Conservation (phyloP, 192 early-diverging fungal species). For the Funneliformis geosporum region DNA sequence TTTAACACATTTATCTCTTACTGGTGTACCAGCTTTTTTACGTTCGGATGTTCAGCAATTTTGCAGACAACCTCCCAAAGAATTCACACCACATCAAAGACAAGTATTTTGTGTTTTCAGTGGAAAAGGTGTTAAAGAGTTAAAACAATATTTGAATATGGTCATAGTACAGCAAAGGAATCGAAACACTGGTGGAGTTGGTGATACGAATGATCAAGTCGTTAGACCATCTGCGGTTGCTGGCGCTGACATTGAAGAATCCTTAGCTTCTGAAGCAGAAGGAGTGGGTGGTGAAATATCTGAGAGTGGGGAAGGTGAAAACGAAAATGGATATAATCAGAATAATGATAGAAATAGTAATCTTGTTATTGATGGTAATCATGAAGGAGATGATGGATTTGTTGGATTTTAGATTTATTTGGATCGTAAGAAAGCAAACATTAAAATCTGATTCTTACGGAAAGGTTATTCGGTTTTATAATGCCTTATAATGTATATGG, state of each 20-base stretch:
- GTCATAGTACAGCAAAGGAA: conserved; percentile 27
- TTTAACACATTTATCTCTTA: conserved; percentile 57
- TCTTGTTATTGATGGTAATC: background rate
- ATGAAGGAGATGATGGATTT: conserved; percentile 30
- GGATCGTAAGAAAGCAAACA: background rate
- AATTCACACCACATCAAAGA: conserved; percentile 55
- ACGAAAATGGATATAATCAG: conserved; percentile 22
- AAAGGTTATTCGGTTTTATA: no score
- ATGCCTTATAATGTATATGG: background rate
- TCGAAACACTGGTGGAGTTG: background rate
- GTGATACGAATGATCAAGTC: conserved; percentile 32
- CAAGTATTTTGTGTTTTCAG: conserved; percentile 62
- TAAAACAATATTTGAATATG: conserved; percentile 46
- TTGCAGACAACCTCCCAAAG: conserved; percentile 54
- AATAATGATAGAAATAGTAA: conserved; percentile 24
- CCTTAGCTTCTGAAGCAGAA: background rate
- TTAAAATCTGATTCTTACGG: background rate
- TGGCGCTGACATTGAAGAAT: conserved; percentile 6
- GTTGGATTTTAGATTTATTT: background rate
- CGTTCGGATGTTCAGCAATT: conserved; percentile 50
- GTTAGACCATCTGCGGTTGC: conserved; percentile 37
- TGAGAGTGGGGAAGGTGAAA: conserved; percentile 27
- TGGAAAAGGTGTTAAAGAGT: conserved; percentile 57
- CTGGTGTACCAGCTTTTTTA: conserved; percentile 57
- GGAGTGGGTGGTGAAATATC: background rate